These are phyloP conservation scores for Hymenoscyphus occultus DNA, from an alignment of 2,329 filamentous ascomycete species.

Conservation along the genomic window DNA sequence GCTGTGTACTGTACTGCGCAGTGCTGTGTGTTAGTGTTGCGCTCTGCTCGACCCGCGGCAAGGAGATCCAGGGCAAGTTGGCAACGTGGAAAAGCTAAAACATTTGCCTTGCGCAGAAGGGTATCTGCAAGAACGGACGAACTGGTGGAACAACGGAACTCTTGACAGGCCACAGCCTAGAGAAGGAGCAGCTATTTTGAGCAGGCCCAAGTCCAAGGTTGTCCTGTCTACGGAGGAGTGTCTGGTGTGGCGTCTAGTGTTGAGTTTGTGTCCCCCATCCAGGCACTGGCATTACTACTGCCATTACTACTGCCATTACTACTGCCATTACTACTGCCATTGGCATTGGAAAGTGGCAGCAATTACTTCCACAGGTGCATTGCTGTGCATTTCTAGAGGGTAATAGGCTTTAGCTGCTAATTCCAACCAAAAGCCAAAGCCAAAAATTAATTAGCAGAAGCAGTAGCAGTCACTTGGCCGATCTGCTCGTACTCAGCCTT, in stretches of 20 bases:
- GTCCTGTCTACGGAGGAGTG: too few relatives aligned
- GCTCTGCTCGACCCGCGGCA: neutral
- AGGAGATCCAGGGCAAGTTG: neutral
- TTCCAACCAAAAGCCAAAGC: neutral
- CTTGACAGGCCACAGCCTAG: neutral
- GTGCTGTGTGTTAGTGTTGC: too few relatives aligned
- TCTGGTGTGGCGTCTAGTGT: too few relatives aligned
- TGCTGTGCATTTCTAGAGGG: neutral
- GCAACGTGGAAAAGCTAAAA: neutral
- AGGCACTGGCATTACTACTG: too few relatives aligned
- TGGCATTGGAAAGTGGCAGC: neutral
- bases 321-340: too few relatives aligned
- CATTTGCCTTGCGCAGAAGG: neutral
- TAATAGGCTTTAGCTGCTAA: neutral
- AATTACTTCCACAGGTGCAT: neutral
- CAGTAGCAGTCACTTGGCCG: neutral
- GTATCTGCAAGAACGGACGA: neutral
- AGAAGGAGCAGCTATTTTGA: too few relatives aligned
- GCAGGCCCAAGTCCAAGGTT: too few relatives aligned
- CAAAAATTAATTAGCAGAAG: neutral
- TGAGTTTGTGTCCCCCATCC: too few relatives aligned
- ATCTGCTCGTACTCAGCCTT: too few relatives aligned
- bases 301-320: too few relatives aligned
- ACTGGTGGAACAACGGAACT: neutral
- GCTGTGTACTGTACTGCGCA: neutral